These are phyloP conservation scores for Emericellopsis cladophorae DNA, from an alignment of 2,329 filamentous ascomycete species.

Conservation along the genomic window DNA sequence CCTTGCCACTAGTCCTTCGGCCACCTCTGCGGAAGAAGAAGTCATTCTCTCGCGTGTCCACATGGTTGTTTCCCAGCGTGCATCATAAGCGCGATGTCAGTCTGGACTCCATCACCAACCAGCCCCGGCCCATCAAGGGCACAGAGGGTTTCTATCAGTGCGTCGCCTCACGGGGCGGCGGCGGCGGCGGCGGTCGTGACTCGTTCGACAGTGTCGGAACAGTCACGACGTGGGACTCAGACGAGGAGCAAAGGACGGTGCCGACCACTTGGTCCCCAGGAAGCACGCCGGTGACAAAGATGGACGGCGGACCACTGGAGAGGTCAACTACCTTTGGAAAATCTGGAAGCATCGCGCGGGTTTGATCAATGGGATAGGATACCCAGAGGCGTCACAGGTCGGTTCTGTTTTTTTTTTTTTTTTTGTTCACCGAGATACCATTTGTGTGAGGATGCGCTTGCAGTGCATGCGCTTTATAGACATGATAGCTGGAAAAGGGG, in stretches of 20 bases:
- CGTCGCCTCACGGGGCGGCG: constrained; percentile 17
- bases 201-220: constrained; percentile 30
- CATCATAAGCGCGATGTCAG: constrained; percentile 24
- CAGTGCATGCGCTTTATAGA: constrained; percentile 1
- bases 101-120: constrained; percentile 40
- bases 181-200: constrained; percentile 11
- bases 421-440: constrained; percentile 1
- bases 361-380: no score
- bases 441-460: constrained; percentile 1
- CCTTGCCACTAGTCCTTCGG: constrained; percentile 44
- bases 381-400: no score
- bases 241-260: constrained; percentile 28
- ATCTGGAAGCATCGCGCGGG: not conserved
- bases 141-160: constrained; percentile 48
- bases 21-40: constrained; percentile 54
- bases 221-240: constrained; percentile 36
- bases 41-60: constrained; percentile 49
- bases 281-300: constrained; percentile 25
- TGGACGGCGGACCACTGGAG: constrained; percentile 25
- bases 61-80: constrained; percentile 39
- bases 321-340: constrained; percentile 16
- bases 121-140: constrained; percentile 35
- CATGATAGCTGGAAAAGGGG: no score
- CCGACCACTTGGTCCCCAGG: constrained; percentile 37
- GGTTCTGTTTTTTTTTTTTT: no score